Evolutionary conservation across 2,329 filamentous ascomycete genomes (phyloP), one percentile per base, ranked within the genome.

Genomic region (Fusarium marasasianum): DNA sequence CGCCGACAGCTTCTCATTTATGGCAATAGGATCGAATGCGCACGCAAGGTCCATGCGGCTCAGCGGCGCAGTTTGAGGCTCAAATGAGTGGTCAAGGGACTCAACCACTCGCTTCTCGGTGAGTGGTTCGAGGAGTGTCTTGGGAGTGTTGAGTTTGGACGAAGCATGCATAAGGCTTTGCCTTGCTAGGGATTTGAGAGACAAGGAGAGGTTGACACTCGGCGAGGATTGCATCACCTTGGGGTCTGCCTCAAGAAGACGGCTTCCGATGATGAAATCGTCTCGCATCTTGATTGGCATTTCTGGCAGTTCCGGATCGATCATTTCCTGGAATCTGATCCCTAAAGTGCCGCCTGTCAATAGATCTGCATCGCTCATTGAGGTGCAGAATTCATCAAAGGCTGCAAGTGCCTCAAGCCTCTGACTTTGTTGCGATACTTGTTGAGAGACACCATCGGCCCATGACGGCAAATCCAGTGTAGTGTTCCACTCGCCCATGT

Each of bases 331-430:
- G 50, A 85, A 79, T 20, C 79, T 81, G 6, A 75, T 81, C 8
- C 85, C 86, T 54, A 89, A 86, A 10, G 84, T 84, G 31, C 85
- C 82, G 22, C 82, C 81, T 29, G 89, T 89, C 77, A 86, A 89
- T 5, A 92, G 66, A 80, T 96, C 93, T 26, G 90, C 87, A 44
- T 87, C 87, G 79, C 94, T 95, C 81, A 93, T 84, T 3, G 86
- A 82, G 14, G 91, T 89, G 17, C 86, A 83, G 70, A 91, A 89
- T 4, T 82, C 79, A 24, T 89, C 88, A 55, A 91, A 88, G 8
- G 84, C 83, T 29, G 83, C 81, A 3, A 94, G 81, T 20, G 83
- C 75, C 17, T 79, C 74, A 8, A 83, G 71, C 55, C 81, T 79
- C 38, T 77, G 53, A 74, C 66, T 71, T 63, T 75, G 45, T 63